These are phyloP conservation scores for Shiraia bambusicola DNA, from an alignment of 2,329 filamentous ascomycete genomes.

Conservation along the genomic window DNA sequence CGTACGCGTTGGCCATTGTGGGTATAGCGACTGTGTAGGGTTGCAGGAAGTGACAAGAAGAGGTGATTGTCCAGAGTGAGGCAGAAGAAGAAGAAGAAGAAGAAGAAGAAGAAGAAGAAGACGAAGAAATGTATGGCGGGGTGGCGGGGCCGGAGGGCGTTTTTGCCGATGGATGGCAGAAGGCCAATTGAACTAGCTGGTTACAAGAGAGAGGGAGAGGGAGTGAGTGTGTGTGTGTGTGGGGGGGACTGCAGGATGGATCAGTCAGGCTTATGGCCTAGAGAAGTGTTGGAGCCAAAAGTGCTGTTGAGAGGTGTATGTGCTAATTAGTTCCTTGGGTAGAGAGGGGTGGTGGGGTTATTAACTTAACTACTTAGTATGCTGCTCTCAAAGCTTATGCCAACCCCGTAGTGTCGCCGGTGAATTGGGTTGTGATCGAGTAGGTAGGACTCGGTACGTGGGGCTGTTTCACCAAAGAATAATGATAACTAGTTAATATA, in stretches of 20 bases:
- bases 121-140: conserved; percentile 10
- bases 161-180: conserved; percentile 9
- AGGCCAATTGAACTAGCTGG: conserved; percentile 20
- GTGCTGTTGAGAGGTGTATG: conserved; percentile 24
- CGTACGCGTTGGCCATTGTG: conserved; percentile 69
- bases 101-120: too few species aligned
- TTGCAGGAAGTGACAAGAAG: conserved; percentile 11
- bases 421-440: too few species aligned
- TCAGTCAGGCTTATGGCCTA: conserved; percentile 8
- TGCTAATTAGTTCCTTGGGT: too few species aligned
- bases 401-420: too few species aligned
- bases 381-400: too few species aligned
- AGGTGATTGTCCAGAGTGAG: too few species aligned
- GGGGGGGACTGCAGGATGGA: too few species aligned
- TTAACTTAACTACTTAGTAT: too few species aligned
- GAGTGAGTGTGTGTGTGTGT: conserved; percentile 5
- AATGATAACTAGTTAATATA: too few species aligned
- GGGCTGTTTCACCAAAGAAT: conserved; percentile 23
- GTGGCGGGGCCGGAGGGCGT: conserved; percentile 16
- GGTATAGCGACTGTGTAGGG: conserved; percentile 6
- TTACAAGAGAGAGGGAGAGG: conserved; percentile 5
- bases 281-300: conserved; percentile 19
- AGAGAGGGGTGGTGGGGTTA: too few species aligned
- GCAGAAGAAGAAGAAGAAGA: too few species aligned
- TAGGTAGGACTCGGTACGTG: too few species aligned